Conservation (phyloP, 2,329 filamentous ascomycete genomes). For the Xylaria sp. region DNA sequence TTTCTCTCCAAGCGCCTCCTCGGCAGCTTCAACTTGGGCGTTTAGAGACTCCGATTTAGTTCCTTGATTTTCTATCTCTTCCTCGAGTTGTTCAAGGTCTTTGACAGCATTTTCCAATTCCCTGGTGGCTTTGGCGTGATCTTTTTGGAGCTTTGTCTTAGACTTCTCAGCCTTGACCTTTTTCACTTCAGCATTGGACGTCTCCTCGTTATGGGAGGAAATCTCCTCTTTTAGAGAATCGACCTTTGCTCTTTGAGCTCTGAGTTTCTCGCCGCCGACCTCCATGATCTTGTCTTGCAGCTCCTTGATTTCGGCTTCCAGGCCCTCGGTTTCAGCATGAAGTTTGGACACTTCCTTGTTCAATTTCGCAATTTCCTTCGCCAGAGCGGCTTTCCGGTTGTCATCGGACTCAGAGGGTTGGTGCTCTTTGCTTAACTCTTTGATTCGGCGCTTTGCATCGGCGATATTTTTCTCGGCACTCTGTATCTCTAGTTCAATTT, state of each 20-base stretch:
- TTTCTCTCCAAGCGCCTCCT: constrained; percentile 79
- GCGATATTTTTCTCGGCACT: constrained; percentile 85
- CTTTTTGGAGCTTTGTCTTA: constrained; percentile 85
- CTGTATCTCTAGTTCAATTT: constrained; percentile 87
- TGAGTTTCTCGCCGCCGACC: constrained; percentile 91
- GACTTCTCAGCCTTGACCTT: constrained; percentile 96
- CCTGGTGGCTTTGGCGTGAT: constrained; percentile 78
- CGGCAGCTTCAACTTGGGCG: constrained; percentile 80
- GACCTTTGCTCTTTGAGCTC: constrained; percentile 89
- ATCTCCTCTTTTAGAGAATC: constrained; percentile 90
- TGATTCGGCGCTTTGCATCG: constrained; percentile 84
- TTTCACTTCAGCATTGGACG: constrained; percentile 85
- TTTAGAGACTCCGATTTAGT: constrained; percentile 78
- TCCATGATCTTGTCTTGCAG: constrained; percentile 99
- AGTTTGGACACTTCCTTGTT: constrained; percentile 83
- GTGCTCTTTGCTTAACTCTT: constrained; percentile 84
- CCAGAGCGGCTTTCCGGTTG: constrained; percentile 73
- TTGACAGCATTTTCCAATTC: constrained; percentile 77
- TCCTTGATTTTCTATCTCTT: constrained; percentile 80
- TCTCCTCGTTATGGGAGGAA: constrained; percentile 79
- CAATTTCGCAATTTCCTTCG: constrained; percentile 80
- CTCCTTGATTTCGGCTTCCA: constrained; percentile 91
- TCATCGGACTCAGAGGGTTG: constrained; percentile 85
- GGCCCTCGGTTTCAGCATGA: constrained; percentile 83
- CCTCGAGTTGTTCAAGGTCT: constrained; percentile 81